phyloP scores from a whole-genome alignment of 345 rosid genomes.

The Dimocarpus longan region DNA sequence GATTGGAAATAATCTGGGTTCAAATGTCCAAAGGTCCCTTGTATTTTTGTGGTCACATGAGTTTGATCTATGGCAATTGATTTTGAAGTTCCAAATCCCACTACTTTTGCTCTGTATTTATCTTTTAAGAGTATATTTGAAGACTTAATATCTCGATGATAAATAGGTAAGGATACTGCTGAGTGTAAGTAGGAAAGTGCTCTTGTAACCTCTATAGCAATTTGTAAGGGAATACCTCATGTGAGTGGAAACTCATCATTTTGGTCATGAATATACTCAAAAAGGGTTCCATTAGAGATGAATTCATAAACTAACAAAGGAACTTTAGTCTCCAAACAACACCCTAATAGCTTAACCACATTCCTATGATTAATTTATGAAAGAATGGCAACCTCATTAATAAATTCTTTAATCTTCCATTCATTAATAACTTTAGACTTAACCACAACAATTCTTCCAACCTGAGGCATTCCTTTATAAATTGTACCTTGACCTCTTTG shows the following conservation, averaged over 20 bases:
- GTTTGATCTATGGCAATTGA: slow-evolving; percentile 4
- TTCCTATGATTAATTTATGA: not conserved
- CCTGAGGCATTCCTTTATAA: not conserved
- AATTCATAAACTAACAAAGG: slow-evolving; percentile 5
- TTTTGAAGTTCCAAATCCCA: slow-evolving; percentile 11
- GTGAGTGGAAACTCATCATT: slow-evolving; percentile 8
- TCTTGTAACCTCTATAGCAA: not conserved
- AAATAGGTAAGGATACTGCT: not conserved
- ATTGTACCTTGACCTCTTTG: too few relatives aligned
- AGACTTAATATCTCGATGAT: slow-evolving; percentile 3
- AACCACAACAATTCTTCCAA: slow-evolving; percentile 3
- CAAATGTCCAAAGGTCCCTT: not conserved
- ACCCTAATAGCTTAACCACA: slow-evolving; percentile 1
- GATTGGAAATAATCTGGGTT: not conserved
- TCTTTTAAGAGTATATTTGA: slow-evolving; percentile 2
- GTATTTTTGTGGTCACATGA: slow-evolving; percentile 4
- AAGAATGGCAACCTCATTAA: not conserved
- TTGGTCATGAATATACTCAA: slow-evolving; percentile 2
- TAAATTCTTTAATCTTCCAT: not conserved
- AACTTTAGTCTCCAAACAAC: not conserved
- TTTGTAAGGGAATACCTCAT: not conserved
- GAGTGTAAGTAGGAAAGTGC: slow-evolving; percentile 5
- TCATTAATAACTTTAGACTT: slow-evolving; percentile 6
- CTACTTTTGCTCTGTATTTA: slow-evolving; percentile 13
- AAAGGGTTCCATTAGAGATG: slow-evolving; percentile 14